Base-by-base conservation (phyloP, 768 basidiomycete genomes). In the Leccinum variicolor region DNA sequence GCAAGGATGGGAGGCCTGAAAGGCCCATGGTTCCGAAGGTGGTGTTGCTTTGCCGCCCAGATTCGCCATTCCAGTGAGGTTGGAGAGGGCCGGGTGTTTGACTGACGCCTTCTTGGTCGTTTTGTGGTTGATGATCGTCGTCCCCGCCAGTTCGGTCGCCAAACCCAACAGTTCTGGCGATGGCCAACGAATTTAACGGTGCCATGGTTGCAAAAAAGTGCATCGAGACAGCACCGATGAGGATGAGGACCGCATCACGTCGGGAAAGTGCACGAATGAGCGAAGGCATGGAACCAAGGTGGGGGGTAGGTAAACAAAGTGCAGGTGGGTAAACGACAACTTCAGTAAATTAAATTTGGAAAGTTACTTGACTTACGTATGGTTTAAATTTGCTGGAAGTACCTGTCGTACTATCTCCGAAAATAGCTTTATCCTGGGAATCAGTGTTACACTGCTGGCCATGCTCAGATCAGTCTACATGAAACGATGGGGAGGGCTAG, bases 201-300 rank as follows among this genome's bases (percentile, higher is more conserved):
- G 45, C 56, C 39, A 84, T 61, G 3, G 78, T 57, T 17, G 79
- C 71, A 73, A 81, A 78, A 34, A 86, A 55, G 59, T 86, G 81
- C 79, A 82, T 83, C 21, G 74, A 73, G 17, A 78, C 72, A 1
- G 84, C 85, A 21, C 86, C 86, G 14, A 85, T 59, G 45, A 85
- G 75, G 55, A 87, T 69, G 58, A 87, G 80, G 55, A 86, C 61
- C 19, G 78, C 84, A 72, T 88, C 85, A 31, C 84, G 76, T 29
- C 81, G 73, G 8, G 84, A 76, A 29, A 85, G 65, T 39, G 74
- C 59, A 34, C 78, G 76, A 64, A 78, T 70, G 50, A 78, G 69
- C 9, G 62, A 17, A 50, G 77, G 60, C 73, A 77, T 79, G 51
- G 50, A 13, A 54, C 51, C 11, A 34, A 19, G 23, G 41, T 39